phyloP scores from a whole-genome alignment of 73 alveolate genomes.

The Uronychia binucleata region DNA sequence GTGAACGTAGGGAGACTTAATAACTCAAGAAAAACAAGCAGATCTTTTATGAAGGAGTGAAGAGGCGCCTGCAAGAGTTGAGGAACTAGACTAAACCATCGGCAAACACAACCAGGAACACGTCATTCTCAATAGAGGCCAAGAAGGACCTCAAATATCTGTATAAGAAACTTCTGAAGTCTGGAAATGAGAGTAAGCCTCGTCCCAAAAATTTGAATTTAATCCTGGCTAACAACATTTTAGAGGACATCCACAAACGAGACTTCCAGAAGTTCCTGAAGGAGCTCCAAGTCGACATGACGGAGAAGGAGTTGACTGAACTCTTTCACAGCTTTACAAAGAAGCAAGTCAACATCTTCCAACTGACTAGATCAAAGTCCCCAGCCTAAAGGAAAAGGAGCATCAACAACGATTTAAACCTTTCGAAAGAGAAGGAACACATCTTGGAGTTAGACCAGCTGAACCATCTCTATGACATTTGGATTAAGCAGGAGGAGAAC shows the following conservation, averaged over 20 bases:
- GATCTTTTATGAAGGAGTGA: conserved; percentile 19
- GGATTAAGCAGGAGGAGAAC: conserved; percentile 60
- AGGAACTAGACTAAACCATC: too few species aligned
- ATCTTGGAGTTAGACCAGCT: conserved; percentile 48
- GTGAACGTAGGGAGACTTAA: neutral
- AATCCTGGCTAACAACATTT: too few species aligned
- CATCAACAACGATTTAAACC: neutral
- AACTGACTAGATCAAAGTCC: neutral
- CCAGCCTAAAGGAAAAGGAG: neutral
- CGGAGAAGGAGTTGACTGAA: neutral
- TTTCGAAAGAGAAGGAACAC: conserved; percentile 9
- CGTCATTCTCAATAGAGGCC: neutral
- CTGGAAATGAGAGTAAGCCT: neutral
- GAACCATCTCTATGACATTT: conserved; percentile 40
- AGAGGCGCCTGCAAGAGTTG: conserved; percentile 13
- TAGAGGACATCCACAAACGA: neutral
- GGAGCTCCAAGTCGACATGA: neutral
- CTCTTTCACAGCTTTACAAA: neutral
- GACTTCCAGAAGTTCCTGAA: neutral
- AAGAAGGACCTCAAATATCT: neutral
- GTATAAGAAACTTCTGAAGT: neutral
- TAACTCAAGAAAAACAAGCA: conserved; percentile 15
- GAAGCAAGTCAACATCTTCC: neutral
- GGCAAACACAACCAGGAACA: conserved; percentile 29
- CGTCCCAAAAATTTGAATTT: neutral